These are phyloP conservation scores for Chytriomyces confervae DNA, from an alignment of 192 early-diverging fungal species.

Conservation along the genomic window DNA sequence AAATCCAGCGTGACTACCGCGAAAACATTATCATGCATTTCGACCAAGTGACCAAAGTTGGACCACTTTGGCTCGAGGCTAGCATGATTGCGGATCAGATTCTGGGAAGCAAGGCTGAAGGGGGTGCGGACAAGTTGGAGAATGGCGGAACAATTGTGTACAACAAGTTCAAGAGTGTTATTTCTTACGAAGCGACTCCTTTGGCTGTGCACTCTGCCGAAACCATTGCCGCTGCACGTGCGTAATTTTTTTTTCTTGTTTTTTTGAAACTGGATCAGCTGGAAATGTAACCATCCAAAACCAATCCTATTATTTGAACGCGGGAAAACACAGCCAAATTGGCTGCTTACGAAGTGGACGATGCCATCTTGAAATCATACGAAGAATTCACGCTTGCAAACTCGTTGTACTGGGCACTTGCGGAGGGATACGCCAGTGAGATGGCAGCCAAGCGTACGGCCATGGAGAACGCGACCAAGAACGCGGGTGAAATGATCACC, in stretches of 20 bases:
- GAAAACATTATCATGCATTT: slow-evolving; percentile 83
- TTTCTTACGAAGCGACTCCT: slow-evolving; percentile 84
- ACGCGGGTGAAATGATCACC: slow-evolving; percentile 97
- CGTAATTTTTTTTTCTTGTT: slow-evolving; percentile 4
- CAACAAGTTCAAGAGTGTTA: slow-evolving; percentile 94
- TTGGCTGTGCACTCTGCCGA: slow-evolving; percentile 70
- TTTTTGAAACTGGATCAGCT: neutral
- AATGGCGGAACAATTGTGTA: slow-evolving; percentile 74
- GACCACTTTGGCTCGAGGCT: slow-evolving; percentile 89
- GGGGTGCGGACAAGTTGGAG: slow-evolving; percentile 54
- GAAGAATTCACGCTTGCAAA: slow-evolving; percentile 96
- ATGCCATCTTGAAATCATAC: slow-evolving; percentile 79
- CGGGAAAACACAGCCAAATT: slow-evolving; percentile 65
- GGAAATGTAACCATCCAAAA: too few relatives aligned
- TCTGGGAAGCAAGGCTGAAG: slow-evolving; percentile 52
- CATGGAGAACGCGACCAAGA: slow-evolving; percentile 99
- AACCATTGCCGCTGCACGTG: slow-evolving; percentile 75
- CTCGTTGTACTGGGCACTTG: slow-evolving; percentile 92
- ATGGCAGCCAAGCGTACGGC: slow-evolving; percentile 96
- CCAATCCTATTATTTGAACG: too few relatives aligned
- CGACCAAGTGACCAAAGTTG: slow-evolving; percentile 88
- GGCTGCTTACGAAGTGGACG: slow-evolving; percentile 81
- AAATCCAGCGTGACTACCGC: slow-evolving; percentile 80
- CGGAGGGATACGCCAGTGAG: slow-evolving; percentile 96
- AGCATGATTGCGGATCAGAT: slow-evolving; percentile 81